phyloP scores from a whole-genome alignment of 805 yeast genomes.

The Cyberlindnera maclurae region DNA sequence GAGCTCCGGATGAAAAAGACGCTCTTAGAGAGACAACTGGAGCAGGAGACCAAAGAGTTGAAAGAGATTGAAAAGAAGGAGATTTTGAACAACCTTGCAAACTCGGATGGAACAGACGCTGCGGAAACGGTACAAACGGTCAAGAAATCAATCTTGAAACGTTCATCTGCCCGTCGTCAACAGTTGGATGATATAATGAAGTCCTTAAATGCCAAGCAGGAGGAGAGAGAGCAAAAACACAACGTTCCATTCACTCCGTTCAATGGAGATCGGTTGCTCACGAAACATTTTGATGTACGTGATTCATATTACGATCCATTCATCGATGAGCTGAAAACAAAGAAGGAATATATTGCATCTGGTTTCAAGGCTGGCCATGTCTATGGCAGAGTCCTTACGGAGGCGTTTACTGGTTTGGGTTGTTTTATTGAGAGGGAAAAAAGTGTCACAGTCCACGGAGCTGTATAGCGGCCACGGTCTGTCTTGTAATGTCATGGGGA shows the following conservation, averaged over 20 bases:
- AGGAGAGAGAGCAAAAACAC: conserved; percentile 5
- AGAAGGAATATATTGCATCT: conserved; percentile 69
- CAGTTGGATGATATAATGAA: conserved; percentile 35
- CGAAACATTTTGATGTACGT: conserved; percentile 42
- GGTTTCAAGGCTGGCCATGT: conserved; percentile 73
- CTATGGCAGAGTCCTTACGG: conserved; percentile 70
- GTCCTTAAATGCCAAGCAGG: conserved; percentile 27
- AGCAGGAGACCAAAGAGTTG: conserved; percentile 49
- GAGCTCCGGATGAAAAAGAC: conserved; percentile 48
- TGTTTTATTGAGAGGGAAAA: conserved; percentile 67
- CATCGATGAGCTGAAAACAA: conserved; percentile 42
- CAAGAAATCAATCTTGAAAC: conserved; percentile 47
- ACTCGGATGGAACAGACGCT: conserved; percentile 31
- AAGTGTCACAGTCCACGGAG: conserved; percentile 32
- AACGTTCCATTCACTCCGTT: conserved; percentile 86
- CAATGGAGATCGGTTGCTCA: conserved; percentile 72
- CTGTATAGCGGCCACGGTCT: conserved; percentile 41
- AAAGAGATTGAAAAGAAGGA: conserved; percentile 51
- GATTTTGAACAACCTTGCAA: conserved; percentile 44
- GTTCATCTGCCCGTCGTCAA: conserved; percentile 57
- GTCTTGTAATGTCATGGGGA: conserved; percentile 27
- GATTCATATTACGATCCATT: conserved; percentile 58
- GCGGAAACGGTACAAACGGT: conserved; percentile 46
- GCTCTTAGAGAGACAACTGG: conserved; percentile 55
- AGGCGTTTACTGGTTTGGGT: conserved; percentile 85